phyloP scores from a whole-genome alignment of 768 basidiomycete species.

The Mycena floridula region DNA sequence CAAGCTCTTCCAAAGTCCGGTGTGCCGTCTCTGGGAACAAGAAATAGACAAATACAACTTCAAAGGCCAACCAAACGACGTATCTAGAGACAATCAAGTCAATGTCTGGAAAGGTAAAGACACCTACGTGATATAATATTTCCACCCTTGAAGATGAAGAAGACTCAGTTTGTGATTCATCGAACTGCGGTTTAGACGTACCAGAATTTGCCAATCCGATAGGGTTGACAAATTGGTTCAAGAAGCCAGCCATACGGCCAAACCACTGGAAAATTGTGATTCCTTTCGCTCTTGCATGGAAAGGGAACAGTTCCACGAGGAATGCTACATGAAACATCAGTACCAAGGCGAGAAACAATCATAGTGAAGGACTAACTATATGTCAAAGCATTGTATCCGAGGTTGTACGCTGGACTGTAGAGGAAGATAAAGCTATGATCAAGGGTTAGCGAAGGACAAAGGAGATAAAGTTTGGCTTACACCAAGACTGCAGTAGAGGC shows the following conservation, averaged over 20 bases:
- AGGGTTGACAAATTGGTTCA: slow-evolving; percentile 65
- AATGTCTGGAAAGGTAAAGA: not conserved
- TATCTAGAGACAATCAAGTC: slow-evolving; percentile 24
- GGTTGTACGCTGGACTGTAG: slow-evolving; percentile 49
- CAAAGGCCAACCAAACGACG: slow-evolving; percentile 45
- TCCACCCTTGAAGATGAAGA: slow-evolving; percentile 35
- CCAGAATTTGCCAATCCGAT: slow-evolving; percentile 51
- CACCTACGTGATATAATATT: slow-evolving; percentile 48
- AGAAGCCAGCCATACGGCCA: slow-evolving; percentile 46
- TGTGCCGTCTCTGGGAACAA: slow-evolving; percentile 56
- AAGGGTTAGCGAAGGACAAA: not conserved
- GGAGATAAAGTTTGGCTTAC: slow-evolving; percentile 21
- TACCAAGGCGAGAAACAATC: not conserved
- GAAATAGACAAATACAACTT: slow-evolving; percentile 52
- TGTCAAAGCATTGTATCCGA: slow-evolving; percentile 51
- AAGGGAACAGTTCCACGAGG: slow-evolving; percentile 67
- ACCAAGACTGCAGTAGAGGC: slow-evolving; percentile 46
- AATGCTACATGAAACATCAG: slow-evolving; percentile 31
- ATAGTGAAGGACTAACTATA: slow-evolving; percentile 32
- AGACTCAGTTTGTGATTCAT: too few relatives aligned
- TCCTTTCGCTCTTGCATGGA: slow-evolving; percentile 54
- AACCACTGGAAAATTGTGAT: slow-evolving; percentile 58
- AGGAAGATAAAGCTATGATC: slow-evolving; percentile 40
- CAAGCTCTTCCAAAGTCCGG: slow-evolving; percentile 50
- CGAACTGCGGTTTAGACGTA: slow-evolving; percentile 9